phyloP scores from a whole-genome alignment of 2,329 filamentous ascomycete species.

The Colletotrichum liriopes region DNA sequence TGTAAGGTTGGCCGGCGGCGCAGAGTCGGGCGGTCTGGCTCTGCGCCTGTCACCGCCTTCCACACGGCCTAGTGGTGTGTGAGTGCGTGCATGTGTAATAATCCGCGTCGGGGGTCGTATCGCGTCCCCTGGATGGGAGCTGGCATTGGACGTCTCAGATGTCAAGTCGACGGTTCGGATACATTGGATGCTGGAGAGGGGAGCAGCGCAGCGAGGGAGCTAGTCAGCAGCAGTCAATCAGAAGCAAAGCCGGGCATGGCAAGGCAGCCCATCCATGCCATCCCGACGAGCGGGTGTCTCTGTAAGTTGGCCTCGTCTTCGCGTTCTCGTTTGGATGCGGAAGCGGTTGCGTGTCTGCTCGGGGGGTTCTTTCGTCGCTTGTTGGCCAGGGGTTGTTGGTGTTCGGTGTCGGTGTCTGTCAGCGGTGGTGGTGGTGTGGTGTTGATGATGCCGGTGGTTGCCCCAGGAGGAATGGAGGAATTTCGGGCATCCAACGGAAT shows the following conservation, averaged over 20 bases:
- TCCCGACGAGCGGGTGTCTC: slow-evolving; percentile 14
- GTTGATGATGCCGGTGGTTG: slow-evolving; percentile 33
- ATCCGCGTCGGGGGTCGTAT: slow-evolving; percentile 30
- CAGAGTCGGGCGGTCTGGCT: slow-evolving; percentile 27
- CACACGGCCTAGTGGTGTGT: not conserved
- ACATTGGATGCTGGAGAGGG: slow-evolving; percentile 35
- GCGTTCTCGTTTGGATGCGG: slow-evolving; percentile 20
- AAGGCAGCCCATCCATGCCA: slow-evolving; percentile 8
- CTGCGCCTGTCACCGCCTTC: slow-evolving; percentile 36
- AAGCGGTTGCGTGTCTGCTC: not conserved
- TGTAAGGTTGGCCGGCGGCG: not conserved
- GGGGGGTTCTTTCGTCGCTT: slow-evolving; percentile 5
- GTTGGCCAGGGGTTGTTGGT: not conserved
- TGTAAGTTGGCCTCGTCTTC: slow-evolving; percentile 22
- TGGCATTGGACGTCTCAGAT: slow-evolving; percentile 26
- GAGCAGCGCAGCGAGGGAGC: not conserved
- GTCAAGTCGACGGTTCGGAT: slow-evolving; percentile 29
- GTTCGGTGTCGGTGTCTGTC: not conserved
- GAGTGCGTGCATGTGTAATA: slow-evolving; percentile 19
- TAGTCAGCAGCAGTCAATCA: slow-evolving; percentile 29
- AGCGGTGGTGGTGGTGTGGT: slow-evolving; percentile 2
- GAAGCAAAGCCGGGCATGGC: slow-evolving; percentile 7
- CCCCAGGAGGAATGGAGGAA: slow-evolving; percentile 36
- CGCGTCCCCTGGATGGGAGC: slow-evolving; percentile 16
- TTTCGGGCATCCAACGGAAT: slow-evolving; percentile 36